Conservation (phyloP, 345 rosid genomes). For the Erucastrum elatum region DNA sequence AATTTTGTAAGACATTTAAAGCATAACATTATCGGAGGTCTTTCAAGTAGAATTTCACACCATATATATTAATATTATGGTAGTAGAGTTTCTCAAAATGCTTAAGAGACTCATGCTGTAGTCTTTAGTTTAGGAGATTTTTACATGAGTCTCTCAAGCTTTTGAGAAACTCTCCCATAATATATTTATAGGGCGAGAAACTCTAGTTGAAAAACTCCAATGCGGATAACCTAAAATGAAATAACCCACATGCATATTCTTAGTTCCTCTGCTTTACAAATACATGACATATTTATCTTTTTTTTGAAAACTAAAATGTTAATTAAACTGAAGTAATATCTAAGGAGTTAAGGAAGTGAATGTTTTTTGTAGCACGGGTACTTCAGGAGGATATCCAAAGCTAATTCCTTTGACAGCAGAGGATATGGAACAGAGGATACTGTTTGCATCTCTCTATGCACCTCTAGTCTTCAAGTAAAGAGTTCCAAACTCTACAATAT, state of each 20-base stretch:
- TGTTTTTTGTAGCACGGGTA: slow-evolving; percentile 68
- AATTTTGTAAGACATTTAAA: not conserved
- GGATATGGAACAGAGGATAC: slow-evolving; percentile 66
- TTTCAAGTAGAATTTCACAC: not conserved
- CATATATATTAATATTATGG: not conserved
- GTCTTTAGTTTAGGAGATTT: not conserved
- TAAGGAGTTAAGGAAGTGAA: not conserved
- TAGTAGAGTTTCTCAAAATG: not conserved
- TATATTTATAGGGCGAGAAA: not conserved
- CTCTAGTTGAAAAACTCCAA: not conserved
- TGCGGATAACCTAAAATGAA: not conserved
- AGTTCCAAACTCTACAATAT: not conserved
- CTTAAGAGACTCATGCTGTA: not conserved
- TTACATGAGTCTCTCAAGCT: not conserved
- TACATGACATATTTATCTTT: not conserved
- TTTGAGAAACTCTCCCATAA: not conserved
- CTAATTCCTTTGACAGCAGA: slow-evolving; percentile 82
- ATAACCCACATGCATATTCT: not conserved
- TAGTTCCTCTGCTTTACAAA: not conserved
- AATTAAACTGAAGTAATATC: not conserved
- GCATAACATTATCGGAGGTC: not conserved
- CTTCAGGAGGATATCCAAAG: slow-evolving; percentile 88
- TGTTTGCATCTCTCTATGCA: slow-evolving; percentile 65
- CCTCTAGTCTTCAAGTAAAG: slow-evolving; percentile 72
- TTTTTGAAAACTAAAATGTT: not conserved